Conservation (phyloP, 352 stramenopile species). For the Nothophytophthora sp. region DNA sequence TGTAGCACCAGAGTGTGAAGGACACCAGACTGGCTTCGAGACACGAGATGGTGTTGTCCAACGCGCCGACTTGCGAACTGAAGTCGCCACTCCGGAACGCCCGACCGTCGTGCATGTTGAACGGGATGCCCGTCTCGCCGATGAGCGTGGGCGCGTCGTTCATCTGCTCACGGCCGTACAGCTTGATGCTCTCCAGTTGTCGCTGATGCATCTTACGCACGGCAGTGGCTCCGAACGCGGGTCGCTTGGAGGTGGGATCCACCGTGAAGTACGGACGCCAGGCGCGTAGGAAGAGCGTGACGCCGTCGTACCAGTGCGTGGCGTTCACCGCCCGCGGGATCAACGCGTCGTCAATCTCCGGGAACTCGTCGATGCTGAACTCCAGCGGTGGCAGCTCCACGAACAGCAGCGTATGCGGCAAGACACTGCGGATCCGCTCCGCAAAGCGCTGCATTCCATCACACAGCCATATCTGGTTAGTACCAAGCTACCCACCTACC, state of each 20-base stretch:
- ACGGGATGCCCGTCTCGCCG: slow-evolving; percentile 71
- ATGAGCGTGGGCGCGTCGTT: slow-evolving; percentile 60
- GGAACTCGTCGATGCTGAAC: slow-evolving; percentile 70
- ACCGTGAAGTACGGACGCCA: slow-evolving; percentile 80
- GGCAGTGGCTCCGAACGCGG: slow-evolving; percentile 61
- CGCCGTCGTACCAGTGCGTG: slow-evolving; percentile 92
- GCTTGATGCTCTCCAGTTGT: slow-evolving; percentile 62
- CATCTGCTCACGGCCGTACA: slow-evolving; percentile 51
- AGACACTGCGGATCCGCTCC: slow-evolving; percentile 52
- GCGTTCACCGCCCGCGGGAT: slow-evolving; percentile 80
- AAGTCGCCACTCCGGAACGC: slow-evolving; percentile 54
- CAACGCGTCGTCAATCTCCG: slow-evolving; percentile 49
- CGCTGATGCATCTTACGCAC: slow-evolving; percentile 61
- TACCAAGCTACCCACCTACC: neutral
- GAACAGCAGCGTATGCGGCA: slow-evolving; percentile 75
- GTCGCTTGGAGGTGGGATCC: slow-evolving; percentile 60
- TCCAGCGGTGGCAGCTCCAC: slow-evolving; percentile 80
- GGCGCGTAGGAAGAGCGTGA: slow-evolving; percentile 81
- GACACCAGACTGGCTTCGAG: slow-evolving; percentile 67
- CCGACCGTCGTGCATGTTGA: slow-evolving; percentile 53
- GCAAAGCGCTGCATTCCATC: slow-evolving; percentile 40
- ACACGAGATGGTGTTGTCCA: slow-evolving; percentile 69
- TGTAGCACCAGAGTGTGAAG: slow-evolving; percentile 93
- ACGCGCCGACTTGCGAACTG: slow-evolving; percentile 38
- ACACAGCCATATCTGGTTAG: slow-evolving; percentile 1